These are phyloP conservation scores for Raphanus raphanistrum DNA, from an alignment of 345 rosid species.

Conservation along the genomic window DNA sequence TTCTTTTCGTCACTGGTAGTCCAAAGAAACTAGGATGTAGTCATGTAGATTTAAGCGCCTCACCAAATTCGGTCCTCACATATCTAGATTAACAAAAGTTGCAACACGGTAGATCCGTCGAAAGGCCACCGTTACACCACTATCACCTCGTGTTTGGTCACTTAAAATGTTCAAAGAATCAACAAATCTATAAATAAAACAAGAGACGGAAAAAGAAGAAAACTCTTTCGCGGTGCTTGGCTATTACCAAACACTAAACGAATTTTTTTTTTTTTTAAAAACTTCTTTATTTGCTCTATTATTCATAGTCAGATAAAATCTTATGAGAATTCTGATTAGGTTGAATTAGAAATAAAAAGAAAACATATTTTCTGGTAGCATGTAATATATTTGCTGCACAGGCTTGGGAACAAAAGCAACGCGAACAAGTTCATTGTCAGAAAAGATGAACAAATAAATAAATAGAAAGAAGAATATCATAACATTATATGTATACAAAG, in stretches of 20 bases:
- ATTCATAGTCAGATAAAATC: no score
- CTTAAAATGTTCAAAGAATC: no score
- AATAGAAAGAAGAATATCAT: background rate
- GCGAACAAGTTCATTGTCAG: constrained; percentile 5
- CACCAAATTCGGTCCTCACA: background rate
- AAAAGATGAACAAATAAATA: background rate
- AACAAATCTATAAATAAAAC: no score
- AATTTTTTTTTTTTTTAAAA: no score
- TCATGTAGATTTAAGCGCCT: background rate
- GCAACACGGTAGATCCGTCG: background rate
- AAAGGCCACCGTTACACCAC: background rate
- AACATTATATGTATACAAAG: background rate
- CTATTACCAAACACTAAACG: no score
- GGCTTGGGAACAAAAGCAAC: constrained; percentile 3
- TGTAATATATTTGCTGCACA: background rate
- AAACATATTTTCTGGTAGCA: background rate
- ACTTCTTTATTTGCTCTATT: no score
- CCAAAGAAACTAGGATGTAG: background rate
- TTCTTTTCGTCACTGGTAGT: no score
- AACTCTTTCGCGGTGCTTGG: background rate
- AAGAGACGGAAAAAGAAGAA: background rate
- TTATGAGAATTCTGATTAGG: background rate
- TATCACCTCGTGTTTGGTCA: background rate
- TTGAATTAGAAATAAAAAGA: background rate
- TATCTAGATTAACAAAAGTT: background rate